Evolutionary conservation across 1,284 basidiomycete genomes (phyloP).

Genomic region (Papiliotrema nemorosa): DNA sequence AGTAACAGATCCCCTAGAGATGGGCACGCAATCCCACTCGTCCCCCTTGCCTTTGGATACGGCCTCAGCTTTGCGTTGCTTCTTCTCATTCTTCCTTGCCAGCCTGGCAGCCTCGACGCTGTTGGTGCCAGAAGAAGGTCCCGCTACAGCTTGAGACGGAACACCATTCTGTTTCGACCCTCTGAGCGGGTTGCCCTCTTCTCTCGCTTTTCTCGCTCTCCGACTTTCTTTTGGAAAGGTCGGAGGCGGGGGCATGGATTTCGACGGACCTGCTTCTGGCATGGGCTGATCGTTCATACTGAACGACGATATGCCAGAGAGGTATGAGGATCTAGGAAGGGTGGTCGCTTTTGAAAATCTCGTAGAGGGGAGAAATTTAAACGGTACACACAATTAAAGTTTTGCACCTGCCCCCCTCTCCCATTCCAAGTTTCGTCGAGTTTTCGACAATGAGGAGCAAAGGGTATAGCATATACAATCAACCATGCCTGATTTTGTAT

Average conservation of each 20-base stretch:
- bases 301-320: not conserved
- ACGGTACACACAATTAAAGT: not conserved
- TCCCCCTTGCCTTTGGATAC: not conserved
- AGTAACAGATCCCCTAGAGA: slow-evolving; percentile 68
- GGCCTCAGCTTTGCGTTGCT: not conserved
- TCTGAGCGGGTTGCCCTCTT: not conserved
- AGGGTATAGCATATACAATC: not conserved
- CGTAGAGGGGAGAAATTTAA: not conserved
- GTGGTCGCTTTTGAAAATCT: too few relatives aligned
- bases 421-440: not conserved
- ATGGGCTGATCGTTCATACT: not conserved
- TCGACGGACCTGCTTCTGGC: not conserved
- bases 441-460: too few relatives aligned
- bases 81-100: slow-evolving; percentile 2
- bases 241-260: too few relatives aligned
- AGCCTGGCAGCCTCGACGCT: not conserved
- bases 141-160: not conserved
- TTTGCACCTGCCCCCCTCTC: too few relatives aligned
- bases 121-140: slow-evolving; percentile 5
- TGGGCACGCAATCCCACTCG: slow-evolving; percentile 38
- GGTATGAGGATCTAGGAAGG: not conserved
- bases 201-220: slow-evolving; percentile 4
- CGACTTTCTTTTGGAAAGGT: too few relatives aligned
- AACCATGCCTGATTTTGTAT: slow-evolving; percentile 44
- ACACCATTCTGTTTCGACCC: not conserved